Conservation (phyloP, 163 green algal species). For the Scenedesmus sp. region DNA sequence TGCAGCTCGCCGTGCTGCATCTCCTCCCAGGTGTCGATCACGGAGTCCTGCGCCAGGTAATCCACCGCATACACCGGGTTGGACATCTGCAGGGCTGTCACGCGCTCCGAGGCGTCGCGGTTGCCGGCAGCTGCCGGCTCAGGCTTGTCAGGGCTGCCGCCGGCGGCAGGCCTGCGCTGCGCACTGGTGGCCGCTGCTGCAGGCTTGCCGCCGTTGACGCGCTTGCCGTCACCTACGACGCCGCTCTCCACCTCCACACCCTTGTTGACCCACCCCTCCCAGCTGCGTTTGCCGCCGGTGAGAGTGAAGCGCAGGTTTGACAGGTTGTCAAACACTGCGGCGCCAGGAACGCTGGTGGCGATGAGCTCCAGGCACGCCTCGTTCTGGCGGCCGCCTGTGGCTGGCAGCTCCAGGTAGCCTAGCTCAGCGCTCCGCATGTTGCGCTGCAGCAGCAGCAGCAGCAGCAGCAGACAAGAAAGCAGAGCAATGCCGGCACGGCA, state of each 20-base stretch:
- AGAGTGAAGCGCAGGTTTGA: constrained; percentile 43
- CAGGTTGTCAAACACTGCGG: constrained; percentile 40
- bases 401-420: background rate
- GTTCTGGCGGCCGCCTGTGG: background rate
- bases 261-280: background rate
- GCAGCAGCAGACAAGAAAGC: background rate
- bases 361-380: constrained; percentile 30
- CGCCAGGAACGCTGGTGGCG: constrained; percentile 6
- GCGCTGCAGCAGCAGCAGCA: constrained; percentile 3
- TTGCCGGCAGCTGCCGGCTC: background rate
- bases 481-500: background rate
- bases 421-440: constrained; percentile 32
- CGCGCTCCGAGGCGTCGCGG: background rate
- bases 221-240: background rate
- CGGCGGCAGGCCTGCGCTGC: background rate
- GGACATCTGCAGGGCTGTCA: background rate
- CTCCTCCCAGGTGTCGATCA: background rate
- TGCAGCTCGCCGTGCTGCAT: background rate
- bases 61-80: background rate
- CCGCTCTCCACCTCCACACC: background rate
- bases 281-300: background rate
- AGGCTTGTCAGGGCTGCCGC: background rate
- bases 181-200: background rate
- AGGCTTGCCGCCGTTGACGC: background rate
- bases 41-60: constrained; percentile 7